These are phyloP conservation scores for Niebla homalea DNA, from an alignment of 495 filamentous ascomycete species.

Conservation along the genomic window DNA sequence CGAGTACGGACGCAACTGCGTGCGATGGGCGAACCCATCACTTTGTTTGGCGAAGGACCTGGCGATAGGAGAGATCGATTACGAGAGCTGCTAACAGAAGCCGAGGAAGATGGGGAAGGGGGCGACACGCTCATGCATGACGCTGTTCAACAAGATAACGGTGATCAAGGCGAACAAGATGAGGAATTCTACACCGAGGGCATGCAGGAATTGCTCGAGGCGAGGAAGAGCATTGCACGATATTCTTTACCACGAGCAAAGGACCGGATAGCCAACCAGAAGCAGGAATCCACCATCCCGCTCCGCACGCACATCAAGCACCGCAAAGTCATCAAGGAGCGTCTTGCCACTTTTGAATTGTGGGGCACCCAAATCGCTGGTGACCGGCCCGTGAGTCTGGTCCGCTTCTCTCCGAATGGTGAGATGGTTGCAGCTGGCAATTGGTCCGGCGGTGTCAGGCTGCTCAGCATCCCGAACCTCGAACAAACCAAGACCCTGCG, in stretches of 20 bases:
- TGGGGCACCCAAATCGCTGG: conserved; percentile 87
- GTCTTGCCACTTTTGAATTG: conserved; percentile 68
- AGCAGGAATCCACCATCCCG: conserved; percentile 65
- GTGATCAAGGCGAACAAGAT: conserved; percentile 53
- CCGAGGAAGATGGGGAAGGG: conserved; percentile 48
- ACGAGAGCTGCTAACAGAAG: conserved; percentile 63
- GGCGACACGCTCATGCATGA: conserved; percentile 52
- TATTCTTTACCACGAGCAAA: conserved; percentile 79
- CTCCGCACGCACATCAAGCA: conserved; percentile 82
- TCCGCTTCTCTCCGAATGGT: conserved; percentile 78
- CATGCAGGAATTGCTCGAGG: conserved; percentile 55
- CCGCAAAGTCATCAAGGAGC: conserved; percentile 77
- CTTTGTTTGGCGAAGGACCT: conserved; percentile 86
- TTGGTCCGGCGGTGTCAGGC: conserved; percentile 76
- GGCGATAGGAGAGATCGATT: conserved; percentile 77
- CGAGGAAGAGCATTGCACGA: conserved; percentile 66
- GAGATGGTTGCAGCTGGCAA: conserved; percentile 77
- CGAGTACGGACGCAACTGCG: conserved; percentile 69
- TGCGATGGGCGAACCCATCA: conserved; percentile 81
- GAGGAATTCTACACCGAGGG: conserved; percentile 96
- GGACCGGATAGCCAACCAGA: conserved; percentile 59
- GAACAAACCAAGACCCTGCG: conserved; percentile 59
- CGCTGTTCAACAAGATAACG: conserved; percentile 25
- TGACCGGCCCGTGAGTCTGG: conserved; percentile 79
- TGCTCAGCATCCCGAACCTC: conserved; percentile 72